Percentiles rank a stretch among this genome's conserved stretches.
Evolutionary conservation across 2,329 filamentous ascomycete species (phyloP).

Genomic region (Sporothrix euskadiensis): DNA sequence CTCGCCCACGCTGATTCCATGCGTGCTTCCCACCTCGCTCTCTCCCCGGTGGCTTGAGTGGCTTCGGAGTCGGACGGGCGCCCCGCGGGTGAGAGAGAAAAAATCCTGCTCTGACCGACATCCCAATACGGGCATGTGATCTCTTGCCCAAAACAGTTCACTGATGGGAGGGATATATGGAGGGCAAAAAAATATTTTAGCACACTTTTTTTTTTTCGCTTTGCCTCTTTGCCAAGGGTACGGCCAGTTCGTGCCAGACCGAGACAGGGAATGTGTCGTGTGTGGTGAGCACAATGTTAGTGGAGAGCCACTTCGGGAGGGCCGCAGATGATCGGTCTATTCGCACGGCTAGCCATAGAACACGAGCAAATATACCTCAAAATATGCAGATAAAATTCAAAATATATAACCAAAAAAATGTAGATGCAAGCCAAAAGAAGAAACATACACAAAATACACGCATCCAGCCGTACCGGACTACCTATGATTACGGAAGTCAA

Average conservation of each 20-base stretch:
- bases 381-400: neutral
- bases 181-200: neutral
- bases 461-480: neutral
- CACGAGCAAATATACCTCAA: no score
- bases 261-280: conserved; percentile 10
- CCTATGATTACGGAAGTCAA: conserved; percentile 52
- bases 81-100: neutral
- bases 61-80: neutral
- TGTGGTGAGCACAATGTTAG: neutral
- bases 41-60: neutral
- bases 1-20: neutral
- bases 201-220: neutral
- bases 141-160: conserved; percentile 32
- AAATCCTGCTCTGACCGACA: conserved; percentile 25
- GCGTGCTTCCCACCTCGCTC: neutral
- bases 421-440: neutral
- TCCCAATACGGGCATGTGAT: conserved; percentile 29
- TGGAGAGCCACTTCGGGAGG: neutral
- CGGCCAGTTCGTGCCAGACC: neutral
- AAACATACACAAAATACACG: neutral
- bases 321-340: neutral
- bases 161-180: neutral
- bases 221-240: neutral
- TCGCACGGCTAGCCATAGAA: neutral
- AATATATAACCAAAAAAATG: neutral